Evolutionary conservation across 2,329 filamentous ascomycete species (phyloP), one percentile per base, ranked within the genome.

Genomic region (Alternaria sp.): DNA sequence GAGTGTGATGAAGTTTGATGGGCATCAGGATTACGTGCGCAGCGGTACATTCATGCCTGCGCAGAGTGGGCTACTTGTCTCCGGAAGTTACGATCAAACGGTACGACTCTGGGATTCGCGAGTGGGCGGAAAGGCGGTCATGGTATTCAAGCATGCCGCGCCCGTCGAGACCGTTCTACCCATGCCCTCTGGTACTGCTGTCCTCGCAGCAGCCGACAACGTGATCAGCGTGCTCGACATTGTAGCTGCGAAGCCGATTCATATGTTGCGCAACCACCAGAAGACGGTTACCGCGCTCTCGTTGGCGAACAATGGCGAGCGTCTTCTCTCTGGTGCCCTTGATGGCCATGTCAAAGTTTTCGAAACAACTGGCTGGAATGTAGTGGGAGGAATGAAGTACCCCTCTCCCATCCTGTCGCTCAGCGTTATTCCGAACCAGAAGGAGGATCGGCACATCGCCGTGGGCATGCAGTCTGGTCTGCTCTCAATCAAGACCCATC

Each of bases 311-410:
- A 88, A 91, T 68, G 92, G 91, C 47, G 88, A 88, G 51, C 88
- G 95, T 51, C 85, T 99, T 57, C 87, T 99, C 54, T 94, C 90
- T 66, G 95, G 93, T 79, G 93, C 90, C 20, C 85, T 99, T 46
- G 95, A 99, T 78, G 96, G 95, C 9, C 95, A 98, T 79, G 89
- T 98, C 81, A 99, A 99, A 81, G 88, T 99, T 39, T 98, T 96
- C 72, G 94, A 98, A 80, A 97, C 94, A 1, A 89, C 89, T 1
- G 90, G 88, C 51, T 99, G 95, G 95, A 97, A 97, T 75, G 92
- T 98, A 7, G 94, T 98, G n/a, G 91, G 92, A 39, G 94, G 92
- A 52, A 88, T 91, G 62, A 99, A 98, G 81, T 99, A 98, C 79
- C 90, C 93, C 5, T 91, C 93, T 2, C 95, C 95, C 1, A 91